Base-by-base conservation (phyloP, 2,329 filamentous ascomycete species). In the Verruconis gallopava region DNA sequence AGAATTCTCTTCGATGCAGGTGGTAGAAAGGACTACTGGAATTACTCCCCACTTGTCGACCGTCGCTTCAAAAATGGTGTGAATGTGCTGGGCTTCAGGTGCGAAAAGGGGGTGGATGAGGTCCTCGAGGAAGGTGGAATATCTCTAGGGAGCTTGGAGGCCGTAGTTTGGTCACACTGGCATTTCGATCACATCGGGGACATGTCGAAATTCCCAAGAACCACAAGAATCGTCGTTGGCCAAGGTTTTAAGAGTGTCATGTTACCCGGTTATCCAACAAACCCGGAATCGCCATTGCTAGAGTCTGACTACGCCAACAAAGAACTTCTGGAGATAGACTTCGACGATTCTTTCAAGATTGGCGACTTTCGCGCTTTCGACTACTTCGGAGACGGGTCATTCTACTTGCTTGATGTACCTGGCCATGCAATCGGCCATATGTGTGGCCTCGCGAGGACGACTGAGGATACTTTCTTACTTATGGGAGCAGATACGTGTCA, bases 111-210 rank as follows among this genome's bases (percentile, higher is more conserved):
- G 40, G 60, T 68, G 0, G 50, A 58, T 9, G 59, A 64, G 19
- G 57, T 65, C 19, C 46, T 66, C 1, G 37, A 50, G 30, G 55
- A 59, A 5, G 49, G 52, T 6, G 57, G 57, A 2, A 47, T 65
- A 4, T 43, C 55, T 9, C 45, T 40, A 5, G 21, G 11, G 20
- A 14, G 18, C 5, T 25, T 40, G 3, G 37, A 40, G 11, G 28
- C 21, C 11, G 37, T 40, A 17, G 37, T 40, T n/a, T 40, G 37
- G 21, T 30, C n/a, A 18, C 40, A 50, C 36, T 43, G 28, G 54
- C 64, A 68, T 46, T 68, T 60, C 52, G 71, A 75, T 49, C 72
- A 75, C 43, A 66, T 63, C 5, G 73, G 72, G 0, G 65, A 73
- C 42, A 58, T 64, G 0, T 61, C 63, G 0, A 55, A 52, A 0